Percentiles rank a stretch among this genome's conserved stretches.
Evolutionary conservation across 306 rosid genomes (phyloP).

Genomic region (Luffa aegyptiaca): DNA sequence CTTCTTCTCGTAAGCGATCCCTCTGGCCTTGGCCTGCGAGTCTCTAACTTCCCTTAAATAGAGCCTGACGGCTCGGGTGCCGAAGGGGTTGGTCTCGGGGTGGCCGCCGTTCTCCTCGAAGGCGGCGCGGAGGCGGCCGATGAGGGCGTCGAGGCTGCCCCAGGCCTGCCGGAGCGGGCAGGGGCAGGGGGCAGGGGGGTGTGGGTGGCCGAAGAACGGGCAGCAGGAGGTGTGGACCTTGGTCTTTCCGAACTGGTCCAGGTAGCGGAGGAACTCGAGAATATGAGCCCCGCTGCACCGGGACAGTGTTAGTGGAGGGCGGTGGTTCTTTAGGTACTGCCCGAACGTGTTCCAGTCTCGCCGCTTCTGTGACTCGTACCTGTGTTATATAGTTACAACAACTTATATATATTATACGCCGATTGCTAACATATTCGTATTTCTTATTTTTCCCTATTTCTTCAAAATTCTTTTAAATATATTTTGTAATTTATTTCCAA

Average conservation of each 20-base stretch:
- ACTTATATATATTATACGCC: too few relatives aligned
- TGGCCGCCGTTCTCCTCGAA: constrained; percentile 90
- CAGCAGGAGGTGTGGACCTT: constrained; percentile 61
- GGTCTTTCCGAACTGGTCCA: constrained; percentile 49
- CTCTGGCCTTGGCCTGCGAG: constrained; percentile 77
- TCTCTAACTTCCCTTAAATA: constrained; percentile 69
- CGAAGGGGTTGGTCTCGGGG: constrained; percentile 79
- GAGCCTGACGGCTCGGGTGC: constrained; percentile 60
- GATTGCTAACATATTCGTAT: too few relatives aligned
- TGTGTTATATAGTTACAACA: background rate
- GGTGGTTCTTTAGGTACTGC: constrained; percentile 76
- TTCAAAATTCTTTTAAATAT: too few relatives aligned
- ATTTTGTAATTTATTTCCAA: too few relatives aligned
- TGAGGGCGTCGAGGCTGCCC: constrained; percentile 67
- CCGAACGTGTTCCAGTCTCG: constrained; percentile 92
- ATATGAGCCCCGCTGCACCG: constrained; percentile 73
- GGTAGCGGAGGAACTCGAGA: constrained; percentile 64
- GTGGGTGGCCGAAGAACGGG: constrained; percentile 62
- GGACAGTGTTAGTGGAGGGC: constrained; percentile 61
- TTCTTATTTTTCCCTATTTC: too few relatives aligned
- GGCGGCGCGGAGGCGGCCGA: constrained; percentile 84
- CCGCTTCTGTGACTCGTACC: constrained; percentile 64
- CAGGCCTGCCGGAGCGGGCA: constrained; percentile 45
- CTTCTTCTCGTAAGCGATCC: constrained; percentile 83
- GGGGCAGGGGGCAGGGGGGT: constrained; percentile 76